Base-by-base conservation (phyloP, 768 basidiomycete genomes). In the Leccinum variicolor region DNA sequence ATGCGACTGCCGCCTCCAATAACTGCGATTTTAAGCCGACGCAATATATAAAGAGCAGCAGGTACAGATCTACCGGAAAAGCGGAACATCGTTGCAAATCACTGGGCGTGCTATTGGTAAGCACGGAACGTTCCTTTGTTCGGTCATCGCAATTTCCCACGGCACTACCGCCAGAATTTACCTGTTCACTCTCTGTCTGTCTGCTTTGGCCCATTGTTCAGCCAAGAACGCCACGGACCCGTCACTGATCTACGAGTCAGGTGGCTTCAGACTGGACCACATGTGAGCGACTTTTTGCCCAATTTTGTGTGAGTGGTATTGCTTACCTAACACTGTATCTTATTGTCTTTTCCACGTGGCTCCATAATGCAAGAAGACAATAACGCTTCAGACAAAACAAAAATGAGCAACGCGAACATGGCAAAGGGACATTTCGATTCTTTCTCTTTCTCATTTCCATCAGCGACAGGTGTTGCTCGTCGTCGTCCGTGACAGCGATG, bases 401-500 rank as follows among this genome's bases (percentile, higher is more conserved):
- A 72, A 67, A 61, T 62, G 57, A 51, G 45, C 15, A 4, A 11
- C 21, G 15, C 11, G 9, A 17, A 36, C n/a, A 26, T 51, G 17
- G 2, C 26, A 41, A 52, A 64, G 25, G 52, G 53, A 17, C 57
- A 31, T 13, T 57, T 60, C 47, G 1, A 8, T 41, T 15, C 39
- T 62, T 43, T 60, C 57, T 51, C 60, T 55, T 25, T 65, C 65
- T 57, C 53, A 57, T 45, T 51, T 29, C 45, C n/a, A 52, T 53
- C 58, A 57, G 43, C 49, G 17, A 31, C 54, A 28, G 23, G 13
- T 15, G 57, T 66, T 61, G 58, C 57, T 66, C 49, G 31, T 72
- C 70, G 66, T 69, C 64, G 69, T 63, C 53, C 14, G 63, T 54
- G 68, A 66, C 64, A 60, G 45, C 66, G 70, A 73, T 73, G 72